Evolutionary conservation across 2,329 filamentous ascomycete species (phyloP), one percentile per base, ranked within the genome.

Genomic region (Xylaria sp.): DNA sequence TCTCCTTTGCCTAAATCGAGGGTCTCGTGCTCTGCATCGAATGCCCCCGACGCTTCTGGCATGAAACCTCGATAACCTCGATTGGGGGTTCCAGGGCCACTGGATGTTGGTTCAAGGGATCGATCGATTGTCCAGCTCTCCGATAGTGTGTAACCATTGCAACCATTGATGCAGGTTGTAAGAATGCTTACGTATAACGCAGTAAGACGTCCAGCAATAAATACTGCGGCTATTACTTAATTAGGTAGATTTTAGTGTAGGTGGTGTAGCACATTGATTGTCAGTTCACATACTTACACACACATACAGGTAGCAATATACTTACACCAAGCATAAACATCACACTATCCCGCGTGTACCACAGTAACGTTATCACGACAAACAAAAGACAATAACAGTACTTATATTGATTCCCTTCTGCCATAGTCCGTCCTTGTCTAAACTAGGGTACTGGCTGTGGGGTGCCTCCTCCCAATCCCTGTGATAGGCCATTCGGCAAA

Each of bases 401-500:
- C 50, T 60, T 54, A 63, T 42, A 42, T 54, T 60, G 60, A 63
- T 42, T 36, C 33, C 27, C 44, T 29, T 39, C n/a, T 31, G 11
- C 17, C 25, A 38, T 17, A 36, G 13, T 2, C 31, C 31, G 60
- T 57, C 10, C 47, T 59, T 63, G 54, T 39, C 61, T 44, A 45
- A 33, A 42, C 54, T 60, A 60, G 50, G 61, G 15, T 63, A 31
- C 25, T 17, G 25, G 25, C 54, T 54, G 62, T 36, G 27, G 33
- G 51, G 10, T 44, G 27, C 39, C 69, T 57, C 53, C 33, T 38
- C 63, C 58, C 65, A 68, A 63, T 71, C 65, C 73, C 70, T 49
- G 59, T 67, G 67, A 69, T 69, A 69, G 63, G 67, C 38, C 56
- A 64, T 63, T 61, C 53, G 45, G 53, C 63, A 73, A 68, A 73